These are phyloP conservation scores for Tylopilus balloui DNA, from an alignment of 768 basidiomycete genomes.

Conservation along the genomic window DNA sequence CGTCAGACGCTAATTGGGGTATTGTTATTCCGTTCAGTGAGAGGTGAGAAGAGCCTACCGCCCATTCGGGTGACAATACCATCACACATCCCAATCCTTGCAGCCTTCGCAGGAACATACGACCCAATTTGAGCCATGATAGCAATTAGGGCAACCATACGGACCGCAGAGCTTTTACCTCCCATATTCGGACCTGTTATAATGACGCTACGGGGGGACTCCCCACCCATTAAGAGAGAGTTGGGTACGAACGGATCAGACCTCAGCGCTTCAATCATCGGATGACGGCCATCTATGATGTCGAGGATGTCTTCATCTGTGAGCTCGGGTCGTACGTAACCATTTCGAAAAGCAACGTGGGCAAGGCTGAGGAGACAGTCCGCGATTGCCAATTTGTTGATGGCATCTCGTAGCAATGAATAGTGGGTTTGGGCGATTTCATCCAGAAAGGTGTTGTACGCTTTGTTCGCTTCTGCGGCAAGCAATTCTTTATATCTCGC, in stretches of 20 bases:
- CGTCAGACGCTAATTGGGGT: constrained; percentile 66
- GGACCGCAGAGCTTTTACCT: constrained; percentile 79
- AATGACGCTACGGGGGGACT: constrained; percentile 51
- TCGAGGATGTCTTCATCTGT: constrained; percentile 62
- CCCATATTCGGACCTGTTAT: constrained; percentile 89
- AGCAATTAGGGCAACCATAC: constrained; percentile 72
- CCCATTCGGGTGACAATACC: constrained; percentile 89
- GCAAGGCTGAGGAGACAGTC: constrained; percentile 89
- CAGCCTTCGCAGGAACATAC: constrained; percentile 79
- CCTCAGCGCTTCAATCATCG: constrained; percentile 80
- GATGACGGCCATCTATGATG: constrained; percentile 84
- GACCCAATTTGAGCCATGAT: constrained; percentile 87
- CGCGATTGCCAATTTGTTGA: constrained; percentile 75
- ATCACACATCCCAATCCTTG: constrained; percentile 76
- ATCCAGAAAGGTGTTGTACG: constrained; percentile 62
- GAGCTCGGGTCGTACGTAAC: constrained; percentile 77
- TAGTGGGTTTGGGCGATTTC: constrained; percentile 71
- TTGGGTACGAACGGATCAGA: constrained; percentile 87
- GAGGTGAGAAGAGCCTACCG: constrained; percentile 40
- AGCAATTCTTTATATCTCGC: constrained; percentile 73
- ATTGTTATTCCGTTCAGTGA: constrained; percentile 2
- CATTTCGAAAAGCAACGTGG: constrained; percentile 66
- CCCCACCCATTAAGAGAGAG: constrained; percentile 59
- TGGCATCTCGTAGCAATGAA: constrained; percentile 62
- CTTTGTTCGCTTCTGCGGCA: constrained; percentile 57